Evolutionary conservation across 2,329 filamentous ascomycete species (phyloP).

Genomic region (Balansia obtecta): DNA sequence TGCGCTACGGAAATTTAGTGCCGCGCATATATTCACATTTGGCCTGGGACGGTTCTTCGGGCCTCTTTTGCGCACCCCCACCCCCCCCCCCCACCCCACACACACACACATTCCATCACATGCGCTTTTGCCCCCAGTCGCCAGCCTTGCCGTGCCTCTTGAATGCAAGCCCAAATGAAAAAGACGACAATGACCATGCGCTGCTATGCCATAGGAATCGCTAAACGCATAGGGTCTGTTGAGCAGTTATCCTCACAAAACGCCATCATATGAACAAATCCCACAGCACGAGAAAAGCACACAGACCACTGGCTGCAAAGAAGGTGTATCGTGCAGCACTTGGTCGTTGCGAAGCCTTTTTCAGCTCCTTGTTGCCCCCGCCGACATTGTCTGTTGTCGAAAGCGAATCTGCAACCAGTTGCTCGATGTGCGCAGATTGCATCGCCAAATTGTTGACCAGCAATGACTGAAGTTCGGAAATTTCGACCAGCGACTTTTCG

Average conservation of each 20-base stretch:
- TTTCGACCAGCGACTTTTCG: slow-evolving; percentile 83
- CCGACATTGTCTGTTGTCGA: slow-evolving; percentile 77
- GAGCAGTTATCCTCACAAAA: background rate
- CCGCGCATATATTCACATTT: too few relatives aligned
- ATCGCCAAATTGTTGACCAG: slow-evolving; percentile 75
- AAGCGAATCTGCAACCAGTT: slow-evolving; percentile 73
- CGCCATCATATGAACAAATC: slow-evolving; percentile 48
- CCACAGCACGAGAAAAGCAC: slow-evolving; percentile 64
- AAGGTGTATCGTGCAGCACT: slow-evolving; percentile 70
- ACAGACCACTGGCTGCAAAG: slow-evolving; percentile 65
- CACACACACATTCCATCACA: too few relatives aligned
- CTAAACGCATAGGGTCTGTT: too few relatives aligned
- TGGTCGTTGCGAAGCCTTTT: slow-evolving; percentile 60
- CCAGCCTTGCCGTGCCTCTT: too few relatives aligned
- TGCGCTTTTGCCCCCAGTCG: too few relatives aligned
- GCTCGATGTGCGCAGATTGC: slow-evolving; percentile 81
- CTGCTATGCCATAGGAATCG: too few relatives aligned
- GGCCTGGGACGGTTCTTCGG: too few relatives aligned
- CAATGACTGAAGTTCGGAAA: slow-evolving; percentile 81
- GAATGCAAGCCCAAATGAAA: background rate
- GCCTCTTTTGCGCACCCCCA: too few relatives aligned
- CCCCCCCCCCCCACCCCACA: too few relatives aligned
- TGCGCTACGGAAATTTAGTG: too few relatives aligned
- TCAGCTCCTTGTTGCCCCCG: slow-evolving; percentile 81
- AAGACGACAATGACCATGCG: too few relatives aligned